phyloP scores from a whole-genome alignment of 352 stramenopile species.

The Phytophthora fragariae region DNA sequence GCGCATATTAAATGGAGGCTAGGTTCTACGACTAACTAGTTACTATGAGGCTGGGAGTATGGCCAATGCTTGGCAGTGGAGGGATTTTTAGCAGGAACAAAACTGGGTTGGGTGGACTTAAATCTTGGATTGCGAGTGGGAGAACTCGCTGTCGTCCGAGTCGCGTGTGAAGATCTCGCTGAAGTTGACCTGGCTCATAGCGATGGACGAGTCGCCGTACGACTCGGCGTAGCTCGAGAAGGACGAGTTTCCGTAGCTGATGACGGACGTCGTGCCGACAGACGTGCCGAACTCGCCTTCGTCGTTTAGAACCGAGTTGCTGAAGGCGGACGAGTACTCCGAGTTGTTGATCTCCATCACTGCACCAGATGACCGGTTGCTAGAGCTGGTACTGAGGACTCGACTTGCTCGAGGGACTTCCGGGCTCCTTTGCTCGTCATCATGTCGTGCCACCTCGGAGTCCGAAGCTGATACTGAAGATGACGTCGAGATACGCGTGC shows the following conservation, averaged over 20 bases:
- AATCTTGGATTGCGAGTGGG: slow-evolving; percentile 51
- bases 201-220: slow-evolving; percentile 57
- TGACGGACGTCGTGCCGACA: slow-evolving; percentile 16
- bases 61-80: slow-evolving; percentile 13
- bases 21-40: slow-evolving; percentile 16
- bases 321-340: slow-evolving; percentile 45
- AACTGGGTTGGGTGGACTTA: slow-evolving; percentile 34
- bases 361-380: slow-evolving; percentile 56
- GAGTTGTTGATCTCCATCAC: slow-evolving; percentile 40
- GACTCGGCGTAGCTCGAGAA: slow-evolving; percentile 52
- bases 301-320: slow-evolving; percentile 29
- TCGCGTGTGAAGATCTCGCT: slow-evolving; percentile 65
- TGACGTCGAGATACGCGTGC: slow-evolving; percentile 52
- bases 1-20: slow-evolving; percentile 25
- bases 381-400: slow-evolving; percentile 25
- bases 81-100: slow-evolving; percentile 20
- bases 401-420: slow-evolving; percentile 25
- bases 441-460: slow-evolving; percentile 43
- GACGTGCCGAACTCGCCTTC: slow-evolving; percentile 28
- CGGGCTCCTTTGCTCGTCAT: slow-evolving; percentile 26
- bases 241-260: slow-evolving; percentile 41
- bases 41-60: slow-evolving; percentile 28
- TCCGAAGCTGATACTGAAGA: slow-evolving; percentile 55
- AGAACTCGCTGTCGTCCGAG: slow-evolving; percentile 49
- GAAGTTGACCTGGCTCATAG: slow-evolving; percentile 74